Evolutionary conservation across 805 yeast genomes (phyloP), one percentile per base, ranked within the genome.

Genomic region (Cyberlindnera xishuangbannaensis): DNA sequence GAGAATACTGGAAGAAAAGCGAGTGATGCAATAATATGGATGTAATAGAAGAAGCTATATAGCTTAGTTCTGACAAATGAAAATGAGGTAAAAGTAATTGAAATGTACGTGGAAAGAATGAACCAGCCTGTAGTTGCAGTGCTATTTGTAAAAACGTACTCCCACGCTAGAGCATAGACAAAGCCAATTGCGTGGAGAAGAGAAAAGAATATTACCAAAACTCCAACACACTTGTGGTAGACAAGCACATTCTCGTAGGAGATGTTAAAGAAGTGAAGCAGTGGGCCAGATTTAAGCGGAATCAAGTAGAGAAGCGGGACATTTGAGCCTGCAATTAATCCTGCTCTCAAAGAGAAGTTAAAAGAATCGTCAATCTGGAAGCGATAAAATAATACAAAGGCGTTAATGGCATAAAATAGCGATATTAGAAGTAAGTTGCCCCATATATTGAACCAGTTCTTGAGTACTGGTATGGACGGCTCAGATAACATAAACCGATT

Each of bases 231-330:
- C 27, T 49, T 52, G 33, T 52, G 56, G 20, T 46, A 50, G 5
- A 47, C 30, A 2, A 52, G 25, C 12, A 52, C 31, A 15, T 40
- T 43, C 27, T 52, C 55, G 25, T 52, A 52, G 13, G 52, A 44
- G 15, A 33, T 31, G 12, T 39, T 30, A 7, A 41, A 26, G 18
- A 52, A 18, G 7, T 42, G 37, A 6, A 48, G 28, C 17, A 52
- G 31, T 0, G 53, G 48, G 3, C 56, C 53, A 5, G 46, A 36
- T 18, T 52, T 52, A 17, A 52, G 28, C 2, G 56, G 56, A 6
- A 52, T 32, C 13, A 52, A 28, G 34, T 50, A 50, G n/a, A 52
- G 20, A 24, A 52, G 19, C 6, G 56, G 55, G 6, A 52, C 22
- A n/a, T 52, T 52, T 9, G 51, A 42, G 2, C 45, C 47, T 2